Conservation (phyloP, 805 yeast species). For the Kodamaea kakaduensis region DNA sequence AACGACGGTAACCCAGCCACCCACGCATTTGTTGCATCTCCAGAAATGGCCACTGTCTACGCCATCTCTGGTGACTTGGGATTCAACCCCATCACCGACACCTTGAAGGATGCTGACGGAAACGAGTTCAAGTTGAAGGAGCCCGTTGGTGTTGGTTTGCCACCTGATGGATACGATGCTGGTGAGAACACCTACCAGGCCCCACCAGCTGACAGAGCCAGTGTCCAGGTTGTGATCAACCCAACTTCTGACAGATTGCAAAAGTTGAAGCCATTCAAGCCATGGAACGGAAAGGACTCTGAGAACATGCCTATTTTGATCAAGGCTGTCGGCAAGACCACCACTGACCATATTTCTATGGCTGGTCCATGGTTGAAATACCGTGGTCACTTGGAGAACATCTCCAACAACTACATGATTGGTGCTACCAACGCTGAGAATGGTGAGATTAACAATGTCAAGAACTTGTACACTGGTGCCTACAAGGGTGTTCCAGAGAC, state of each 20-base stretch:
- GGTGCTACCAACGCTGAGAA: conserved; percentile 98
- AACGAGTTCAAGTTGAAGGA: conserved; percentile 83
- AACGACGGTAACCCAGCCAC: conserved; percentile 98
- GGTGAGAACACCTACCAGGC: conserved; percentile 97
- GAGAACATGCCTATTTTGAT: conserved; percentile 85
- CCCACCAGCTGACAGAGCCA: conserved; percentile 83
- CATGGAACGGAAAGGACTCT: conserved; percentile 97
- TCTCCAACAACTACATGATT: conserved; percentile 98
- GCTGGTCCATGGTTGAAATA: conserved; percentile 99
- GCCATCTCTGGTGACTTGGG: conserved; percentile 95
- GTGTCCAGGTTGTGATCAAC: conserved; percentile 69
- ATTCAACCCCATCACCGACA: conserved; percentile 92
- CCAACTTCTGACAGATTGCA: conserved; percentile 97
- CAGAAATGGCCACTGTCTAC: conserved; percentile 93
- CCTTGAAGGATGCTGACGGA: conserved; percentile 83
- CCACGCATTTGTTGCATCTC: conserved; percentile 95
- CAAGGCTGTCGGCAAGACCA: conserved; percentile 95
- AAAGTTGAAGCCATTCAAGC: conserved; percentile 84
- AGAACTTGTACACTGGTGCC: conserved; percentile 87
- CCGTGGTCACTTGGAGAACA: conserved; percentile 99
- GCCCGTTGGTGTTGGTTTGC: conserved; percentile 89
- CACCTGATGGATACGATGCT: conserved; percentile 81
- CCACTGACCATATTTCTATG: conserved; percentile 99
- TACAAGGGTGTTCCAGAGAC: conserved; percentile 96
- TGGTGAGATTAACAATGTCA: conserved; percentile 87